A percentile compares a stretch with the other conserved stretches of the same genome.
phyloP scores from a whole-genome alignment of 2,329 filamentous ascomycete species.

The Aspergillus cejpii region DNA sequence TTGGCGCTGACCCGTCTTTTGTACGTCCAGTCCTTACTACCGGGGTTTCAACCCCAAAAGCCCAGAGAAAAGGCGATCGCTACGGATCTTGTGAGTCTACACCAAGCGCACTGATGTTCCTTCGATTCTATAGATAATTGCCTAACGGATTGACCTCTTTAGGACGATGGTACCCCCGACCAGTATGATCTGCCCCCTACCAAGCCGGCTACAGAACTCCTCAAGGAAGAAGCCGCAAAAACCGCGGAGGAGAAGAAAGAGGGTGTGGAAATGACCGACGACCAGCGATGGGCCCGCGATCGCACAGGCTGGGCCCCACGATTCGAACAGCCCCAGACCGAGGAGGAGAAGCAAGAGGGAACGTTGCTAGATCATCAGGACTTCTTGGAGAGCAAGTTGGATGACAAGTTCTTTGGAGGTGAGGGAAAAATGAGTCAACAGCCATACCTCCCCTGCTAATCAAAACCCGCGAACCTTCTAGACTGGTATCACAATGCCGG shows the following conservation, averaged over 20 bases:
- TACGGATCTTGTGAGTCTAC: slow-evolving; percentile 59
- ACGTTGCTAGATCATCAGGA: slow-evolving; percentile 82
- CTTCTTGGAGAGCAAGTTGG: slow-evolving; percentile 72
- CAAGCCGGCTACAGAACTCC: slow-evolving; percentile 49
- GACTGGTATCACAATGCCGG: slow-evolving; percentile 98
- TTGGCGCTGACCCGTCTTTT: slow-evolving; percentile 12
- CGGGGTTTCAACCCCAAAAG: slow-evolving; percentile 54
- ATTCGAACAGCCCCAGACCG: slow-evolving; percentile 58
- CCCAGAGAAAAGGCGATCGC: slow-evolving; percentile 49
- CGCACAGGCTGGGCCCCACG: slow-evolving; percentile 81
- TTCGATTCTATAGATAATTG: slow-evolving; percentile 1
- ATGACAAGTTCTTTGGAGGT: slow-evolving; percentile 89
- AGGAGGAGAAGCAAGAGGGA: slow-evolving; percentile 49
- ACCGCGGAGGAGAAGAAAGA: slow-evolving; percentile 47
- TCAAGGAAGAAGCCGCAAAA: slow-evolving; percentile 51
- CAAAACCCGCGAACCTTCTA: slow-evolving; percentile 29
- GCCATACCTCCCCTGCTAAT: slow-evolving; percentile 4
- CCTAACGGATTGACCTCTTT: not conserved
- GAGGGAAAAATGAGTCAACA: slow-evolving; percentile 23
- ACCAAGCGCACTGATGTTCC: slow-evolving; percentile 3
- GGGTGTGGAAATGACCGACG: slow-evolving; percentile 47
- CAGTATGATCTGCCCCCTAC: slow-evolving; percentile 72
- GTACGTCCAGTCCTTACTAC: slow-evolving; percentile 51
- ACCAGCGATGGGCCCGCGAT: slow-evolving; percentile 51
- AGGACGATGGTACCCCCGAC: slow-evolving; percentile 61